phyloP scores from a whole-genome alignment of 75 land plant genomes.

The Picea glauca region DNA sequence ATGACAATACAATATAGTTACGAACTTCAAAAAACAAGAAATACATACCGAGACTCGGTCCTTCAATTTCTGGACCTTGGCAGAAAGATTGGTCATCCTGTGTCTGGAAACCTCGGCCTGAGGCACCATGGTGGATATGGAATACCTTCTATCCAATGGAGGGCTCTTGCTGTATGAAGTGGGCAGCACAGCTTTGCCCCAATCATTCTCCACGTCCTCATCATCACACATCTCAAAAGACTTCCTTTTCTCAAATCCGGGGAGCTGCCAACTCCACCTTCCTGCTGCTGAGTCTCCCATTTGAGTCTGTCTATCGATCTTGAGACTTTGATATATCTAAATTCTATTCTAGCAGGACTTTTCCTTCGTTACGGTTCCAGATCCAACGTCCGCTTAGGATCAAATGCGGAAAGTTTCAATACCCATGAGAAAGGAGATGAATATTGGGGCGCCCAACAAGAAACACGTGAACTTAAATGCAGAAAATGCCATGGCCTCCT shows the following conservation, averaged over 20 bases:
- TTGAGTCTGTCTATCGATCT: too few relatives aligned
- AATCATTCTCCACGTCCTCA: constrained; percentile 11
- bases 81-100: constrained; percentile 7
- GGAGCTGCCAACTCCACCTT: constrained; percentile 59
- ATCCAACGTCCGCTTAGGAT: too few relatives aligned
- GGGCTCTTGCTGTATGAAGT: too few relatives aligned
- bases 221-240: constrained; percentile 17
- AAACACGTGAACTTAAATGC: too few relatives aligned
- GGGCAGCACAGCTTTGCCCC: background rate
- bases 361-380: too few relatives aligned
- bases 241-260: constrained; percentile 47
- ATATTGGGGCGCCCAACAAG: too few relatives aligned
- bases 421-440: too few relatives aligned
- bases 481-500: too few relatives aligned
- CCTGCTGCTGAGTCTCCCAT: background rate
- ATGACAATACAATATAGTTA: too few relatives aligned
- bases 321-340: too few relatives aligned
- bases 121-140: constrained; percentile 23
- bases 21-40: background rate
- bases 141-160: constrained; percentile 28
- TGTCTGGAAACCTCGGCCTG: constrained; percentile 23
- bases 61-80: constrained; percentile 38
- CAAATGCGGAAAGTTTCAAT: too few relatives aligned
- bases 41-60: constrained; percentile 42
- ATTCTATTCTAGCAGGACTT: too few relatives aligned